These are phyloP conservation scores for Cucurbita pepo DNA, from an alignment of 306 rosid species.

Conservation along the genomic window DNA sequence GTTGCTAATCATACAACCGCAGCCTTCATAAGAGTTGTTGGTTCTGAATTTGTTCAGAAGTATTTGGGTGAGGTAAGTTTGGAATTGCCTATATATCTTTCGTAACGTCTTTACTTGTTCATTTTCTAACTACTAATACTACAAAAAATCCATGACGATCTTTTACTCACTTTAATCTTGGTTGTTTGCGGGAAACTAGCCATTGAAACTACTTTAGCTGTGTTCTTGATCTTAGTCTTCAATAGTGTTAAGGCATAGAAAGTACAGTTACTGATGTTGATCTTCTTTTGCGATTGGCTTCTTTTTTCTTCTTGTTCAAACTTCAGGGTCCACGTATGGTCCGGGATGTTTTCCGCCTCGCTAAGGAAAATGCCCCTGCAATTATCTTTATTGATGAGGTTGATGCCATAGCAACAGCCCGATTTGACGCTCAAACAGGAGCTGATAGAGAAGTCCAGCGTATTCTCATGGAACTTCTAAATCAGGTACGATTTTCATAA, in stretches of 20 bases:
- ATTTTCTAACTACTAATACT: neutral
- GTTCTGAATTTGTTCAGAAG: conserved; percentile 98
- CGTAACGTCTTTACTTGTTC: neutral
- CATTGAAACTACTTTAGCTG: neutral
- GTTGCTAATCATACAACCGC: conserved; percentile 99
- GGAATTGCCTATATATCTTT: neutral
- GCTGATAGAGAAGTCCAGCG: conserved; percentile 99
- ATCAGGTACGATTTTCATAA: conserved; percentile 43
- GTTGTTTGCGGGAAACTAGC: neutral
- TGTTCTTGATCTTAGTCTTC: neutral
- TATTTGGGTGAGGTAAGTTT: conserved; percentile 91
- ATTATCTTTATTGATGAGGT: conserved; percentile 98
- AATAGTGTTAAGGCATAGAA: neutral
- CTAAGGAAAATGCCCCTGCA: conserved; percentile 99
- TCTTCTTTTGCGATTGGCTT: neutral
- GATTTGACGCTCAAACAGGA: conserved; percentile 99
- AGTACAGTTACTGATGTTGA: neutral
- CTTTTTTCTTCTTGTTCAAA: neutral
- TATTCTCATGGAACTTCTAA: conserved; percentile 94
- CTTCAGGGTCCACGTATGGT: conserved; percentile 92
- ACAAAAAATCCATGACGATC: too few species aligned
- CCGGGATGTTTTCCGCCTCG: conserved; percentile 98
- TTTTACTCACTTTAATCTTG: neutral
- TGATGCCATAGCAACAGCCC: conserved; percentile 96
- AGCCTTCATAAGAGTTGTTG: conserved; percentile 97